Evolutionary conservation across 176 grass and related monocot genomes (phyloP).

Genomic region (Oryza glaberrima): DNA sequence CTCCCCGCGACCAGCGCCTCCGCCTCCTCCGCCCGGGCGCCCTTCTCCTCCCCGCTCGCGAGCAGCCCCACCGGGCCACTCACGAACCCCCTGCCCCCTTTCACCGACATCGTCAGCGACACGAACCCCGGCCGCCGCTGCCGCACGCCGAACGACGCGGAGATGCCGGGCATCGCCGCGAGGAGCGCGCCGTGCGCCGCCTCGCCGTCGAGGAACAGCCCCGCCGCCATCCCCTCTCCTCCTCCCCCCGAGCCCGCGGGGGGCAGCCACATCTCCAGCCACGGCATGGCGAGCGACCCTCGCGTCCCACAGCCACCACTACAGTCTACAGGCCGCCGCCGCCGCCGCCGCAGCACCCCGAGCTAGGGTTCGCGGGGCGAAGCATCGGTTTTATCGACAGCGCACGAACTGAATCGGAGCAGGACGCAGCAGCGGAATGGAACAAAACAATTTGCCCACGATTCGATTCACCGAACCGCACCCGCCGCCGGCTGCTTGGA

Average conservation of each 20-base stretch:
- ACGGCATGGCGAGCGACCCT: slow-evolving; percentile 57
- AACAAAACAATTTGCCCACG: slow-evolving; percentile 8
- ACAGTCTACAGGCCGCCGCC: not conserved
- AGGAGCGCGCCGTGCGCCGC: slow-evolving; percentile 62
- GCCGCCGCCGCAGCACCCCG: not conserved
- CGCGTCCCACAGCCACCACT: not conserved
- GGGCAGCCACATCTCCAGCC: slow-evolving; percentile 77
- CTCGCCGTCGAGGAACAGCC: slow-evolving; percentile 67
- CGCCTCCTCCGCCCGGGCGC: slow-evolving; percentile 46
- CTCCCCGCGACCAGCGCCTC: slow-evolving; percentile 45
- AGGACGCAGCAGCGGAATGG: not conserved
- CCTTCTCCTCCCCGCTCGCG: slow-evolving; percentile 56
- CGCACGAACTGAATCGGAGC: not conserved
- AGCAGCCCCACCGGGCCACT: slow-evolving; percentile 57
- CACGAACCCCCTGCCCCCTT: slow-evolving; percentile 62
- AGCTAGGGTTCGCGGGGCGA: slow-evolving; percentile 47
- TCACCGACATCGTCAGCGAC: slow-evolving; percentile 84
- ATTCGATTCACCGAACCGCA: slow-evolving; percentile 6
- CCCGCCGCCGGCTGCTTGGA: not conserved
- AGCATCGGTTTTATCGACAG: slow-evolving; percentile 55
- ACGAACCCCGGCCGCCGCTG: slow-evolving; percentile 53
- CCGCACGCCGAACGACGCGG: slow-evolving; percentile 37
- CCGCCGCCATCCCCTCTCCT: slow-evolving; percentile 26
- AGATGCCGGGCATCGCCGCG: slow-evolving; percentile 50
- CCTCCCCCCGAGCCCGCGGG: slow-evolving; percentile 19